These are phyloP conservation scores for Diutina sp. DNA, from an alignment of 1,139 yeast species.

Conservation along the genomic window DNA sequence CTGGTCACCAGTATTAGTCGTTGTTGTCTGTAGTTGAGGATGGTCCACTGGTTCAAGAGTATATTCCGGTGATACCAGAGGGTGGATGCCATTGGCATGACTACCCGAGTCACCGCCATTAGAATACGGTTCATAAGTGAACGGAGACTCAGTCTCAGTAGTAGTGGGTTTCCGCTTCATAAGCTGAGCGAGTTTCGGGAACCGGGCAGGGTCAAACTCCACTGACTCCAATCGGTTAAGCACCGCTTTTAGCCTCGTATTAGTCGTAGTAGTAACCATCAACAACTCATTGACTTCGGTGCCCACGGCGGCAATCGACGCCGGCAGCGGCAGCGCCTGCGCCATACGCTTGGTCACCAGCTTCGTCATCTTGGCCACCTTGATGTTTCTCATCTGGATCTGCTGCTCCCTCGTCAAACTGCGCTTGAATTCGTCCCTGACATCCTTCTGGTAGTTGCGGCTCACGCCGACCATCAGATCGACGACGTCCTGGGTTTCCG, in stretches of 20 bases:
- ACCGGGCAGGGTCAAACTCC: background rate
- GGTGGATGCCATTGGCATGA: no score
- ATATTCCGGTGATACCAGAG: no score
- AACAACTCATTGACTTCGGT: background rate
- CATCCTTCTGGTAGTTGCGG: conserved; percentile 26
- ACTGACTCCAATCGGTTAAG: background rate
- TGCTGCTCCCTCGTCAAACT: conserved; percentile 25
- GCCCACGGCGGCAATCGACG: background rate
- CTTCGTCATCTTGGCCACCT: conserved; percentile 17
- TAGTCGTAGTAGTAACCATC: background rate
- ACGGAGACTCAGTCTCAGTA: background rate
- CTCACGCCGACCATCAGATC: conserved; percentile 22
- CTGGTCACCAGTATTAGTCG: no score
- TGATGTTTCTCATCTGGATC: conserved; percentile 23
- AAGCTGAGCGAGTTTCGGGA: background rate
- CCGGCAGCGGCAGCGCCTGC: conserved; percentile 4
- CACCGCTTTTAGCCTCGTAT: background rate
- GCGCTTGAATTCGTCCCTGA: conserved; percentile 22
- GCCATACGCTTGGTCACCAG: conserved; percentile 12
- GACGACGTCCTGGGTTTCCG: conserved; percentile 20
- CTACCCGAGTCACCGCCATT: no score
- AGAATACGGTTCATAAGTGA: no score
- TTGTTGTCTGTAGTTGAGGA: no score
- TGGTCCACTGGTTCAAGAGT: no score
- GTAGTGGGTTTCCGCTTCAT: background rate